Evolutionary conservation across 2,329 filamentous ascomycete species (phyloP).

Genomic region (Phialophora chinensis): DNA sequence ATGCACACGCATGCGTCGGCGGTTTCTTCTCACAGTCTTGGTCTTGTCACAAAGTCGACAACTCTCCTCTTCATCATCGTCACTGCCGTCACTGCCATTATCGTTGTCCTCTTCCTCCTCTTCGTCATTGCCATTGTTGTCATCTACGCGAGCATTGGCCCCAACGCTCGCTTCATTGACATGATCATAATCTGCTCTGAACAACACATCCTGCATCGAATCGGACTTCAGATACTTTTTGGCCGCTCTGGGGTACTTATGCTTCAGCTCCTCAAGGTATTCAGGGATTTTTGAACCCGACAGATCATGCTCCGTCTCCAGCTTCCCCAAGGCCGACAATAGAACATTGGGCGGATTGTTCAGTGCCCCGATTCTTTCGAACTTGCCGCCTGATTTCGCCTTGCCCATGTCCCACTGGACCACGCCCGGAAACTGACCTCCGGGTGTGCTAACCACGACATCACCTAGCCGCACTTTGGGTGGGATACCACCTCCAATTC

Average conservation of each 20-base stretch:
- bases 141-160: neutral
- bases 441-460: conserved; percentile 28
- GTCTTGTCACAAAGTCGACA: neutral
- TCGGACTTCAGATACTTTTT: neutral
- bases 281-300: neutral
- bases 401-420: neutral
- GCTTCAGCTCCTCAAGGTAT: neutral
- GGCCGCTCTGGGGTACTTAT: neutral
- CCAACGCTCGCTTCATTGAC: neutral
- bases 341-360: neutral
- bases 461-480: conserved; percentile 31
- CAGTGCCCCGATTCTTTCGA: neutral
- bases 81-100: neutral
- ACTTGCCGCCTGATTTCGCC: neutral
- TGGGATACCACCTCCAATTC: conserved; percentile 33
- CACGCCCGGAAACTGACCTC: neutral
- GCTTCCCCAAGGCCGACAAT: neutral
- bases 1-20: conserved; percentile 8
- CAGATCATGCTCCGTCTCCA: neutral
- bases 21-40: neutral
- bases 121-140: neutral
- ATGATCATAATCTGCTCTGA: neutral
- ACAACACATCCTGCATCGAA: neutral
- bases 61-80: neutral
- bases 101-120: neutral